Percentiles rank a stretch among this genome's conserved stretches.
phyloP scores from a whole-genome alignment of 768 basidiomycete species.

The Bullera alba region DNA sequence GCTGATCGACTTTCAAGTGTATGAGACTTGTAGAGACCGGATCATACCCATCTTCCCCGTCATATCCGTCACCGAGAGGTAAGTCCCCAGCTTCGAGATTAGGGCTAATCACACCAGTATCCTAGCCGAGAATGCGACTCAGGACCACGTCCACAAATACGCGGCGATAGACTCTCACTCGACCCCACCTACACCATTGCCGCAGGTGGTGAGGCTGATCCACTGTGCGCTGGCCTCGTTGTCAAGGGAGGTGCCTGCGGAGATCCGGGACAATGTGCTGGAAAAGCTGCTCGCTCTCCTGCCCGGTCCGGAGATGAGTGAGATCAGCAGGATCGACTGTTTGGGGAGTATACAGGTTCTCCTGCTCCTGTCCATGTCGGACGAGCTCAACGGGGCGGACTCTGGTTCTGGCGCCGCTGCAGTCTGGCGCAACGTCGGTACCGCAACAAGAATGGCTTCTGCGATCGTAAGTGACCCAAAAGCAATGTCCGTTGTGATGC shows the following conservation, averaged over 20 bases:
- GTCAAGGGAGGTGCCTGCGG: slow-evolving; percentile 12
- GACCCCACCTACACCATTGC: slow-evolving; percentile 17
- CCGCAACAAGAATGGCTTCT: slow-evolving; percentile 8
- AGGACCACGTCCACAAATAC: slow-evolving; percentile 2
- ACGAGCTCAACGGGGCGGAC: slow-evolving; percentile 8
- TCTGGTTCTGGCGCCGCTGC: background rate
- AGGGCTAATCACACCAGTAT: background rate
- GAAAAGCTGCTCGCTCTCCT: slow-evolving; percentile 4
- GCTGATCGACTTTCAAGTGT: slow-evolving; percentile 1
- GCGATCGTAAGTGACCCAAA: slow-evolving; percentile 13
- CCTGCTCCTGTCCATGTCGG: slow-evolving; percentile 11
- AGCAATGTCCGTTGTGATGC: background rate
- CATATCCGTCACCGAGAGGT: slow-evolving; percentile 15
- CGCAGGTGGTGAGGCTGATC: slow-evolving; percentile 13
- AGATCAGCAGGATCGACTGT: background rate
- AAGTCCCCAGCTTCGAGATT: no score
- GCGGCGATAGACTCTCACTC: slow-evolving; percentile 9
- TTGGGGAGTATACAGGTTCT: slow-evolving; percentile 12
- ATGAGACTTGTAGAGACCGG: slow-evolving; percentile 11
- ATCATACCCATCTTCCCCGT: slow-evolving; percentile 21
- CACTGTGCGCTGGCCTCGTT: slow-evolving; percentile 12
- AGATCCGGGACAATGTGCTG: slow-evolving; percentile 5
- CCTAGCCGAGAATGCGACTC: background rate
- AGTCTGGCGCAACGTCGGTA: slow-evolving; percentile 13
- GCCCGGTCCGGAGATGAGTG: slow-evolving; percentile 5